These are phyloP conservation scores for Leucocoprinus sp. DNA, from an alignment of 768 basidiomycete genomes.

Conservation along the genomic window DNA sequence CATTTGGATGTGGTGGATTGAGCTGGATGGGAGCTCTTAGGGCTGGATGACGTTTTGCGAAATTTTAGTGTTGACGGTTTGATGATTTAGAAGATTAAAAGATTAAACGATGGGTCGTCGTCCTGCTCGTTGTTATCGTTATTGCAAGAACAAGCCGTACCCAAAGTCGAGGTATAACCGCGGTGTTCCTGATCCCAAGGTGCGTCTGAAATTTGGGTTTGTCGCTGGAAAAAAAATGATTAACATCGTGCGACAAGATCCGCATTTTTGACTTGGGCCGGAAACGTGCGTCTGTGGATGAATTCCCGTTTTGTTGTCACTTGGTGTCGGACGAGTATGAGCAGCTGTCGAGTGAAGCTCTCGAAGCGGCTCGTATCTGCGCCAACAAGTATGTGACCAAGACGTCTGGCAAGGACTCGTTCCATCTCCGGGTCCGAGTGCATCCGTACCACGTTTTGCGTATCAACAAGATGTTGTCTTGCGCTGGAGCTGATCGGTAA, in stretches of 20 bases:
- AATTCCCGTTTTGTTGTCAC: slow-evolving; percentile 96
- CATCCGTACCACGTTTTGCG: slow-evolving; percentile 99
- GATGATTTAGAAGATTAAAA: neutral
- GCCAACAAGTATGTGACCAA: slow-evolving; percentile 99
- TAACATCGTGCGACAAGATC: no score
- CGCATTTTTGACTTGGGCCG: slow-evolving; percentile 94
- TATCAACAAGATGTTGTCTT: slow-evolving; percentile 99
- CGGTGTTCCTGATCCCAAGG: slow-evolving; percentile 96
- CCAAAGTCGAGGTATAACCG: slow-evolving; percentile 95
- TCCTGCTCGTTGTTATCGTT: slow-evolving; percentile 96
- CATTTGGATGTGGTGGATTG: no score
- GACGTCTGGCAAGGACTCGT: slow-evolving; percentile 95
- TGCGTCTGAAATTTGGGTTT: slow-evolving; percentile 19
- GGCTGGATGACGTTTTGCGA: slow-evolving; percentile 11
- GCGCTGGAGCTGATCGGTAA: slow-evolving; percentile 96
- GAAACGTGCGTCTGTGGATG: slow-evolving; percentile 94
- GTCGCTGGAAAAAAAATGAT: neutral
- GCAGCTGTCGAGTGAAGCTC: slow-evolving; percentile 89
- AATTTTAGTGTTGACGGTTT: slow-evolving; percentile 3
- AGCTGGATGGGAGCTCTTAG: slow-evolving; percentile 8
- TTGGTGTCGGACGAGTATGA: slow-evolving; percentile 98
- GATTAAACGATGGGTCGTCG: slow-evolving; percentile 77
- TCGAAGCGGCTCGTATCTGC: slow-evolving; percentile 98
- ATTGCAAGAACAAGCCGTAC: slow-evolving; percentile 99
- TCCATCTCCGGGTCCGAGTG: slow-evolving; percentile 95